These are phyloP conservation scores for Raphanus sativus DNA, from an alignment of 345 rosid genomes.

Conservation along the genomic window DNA sequence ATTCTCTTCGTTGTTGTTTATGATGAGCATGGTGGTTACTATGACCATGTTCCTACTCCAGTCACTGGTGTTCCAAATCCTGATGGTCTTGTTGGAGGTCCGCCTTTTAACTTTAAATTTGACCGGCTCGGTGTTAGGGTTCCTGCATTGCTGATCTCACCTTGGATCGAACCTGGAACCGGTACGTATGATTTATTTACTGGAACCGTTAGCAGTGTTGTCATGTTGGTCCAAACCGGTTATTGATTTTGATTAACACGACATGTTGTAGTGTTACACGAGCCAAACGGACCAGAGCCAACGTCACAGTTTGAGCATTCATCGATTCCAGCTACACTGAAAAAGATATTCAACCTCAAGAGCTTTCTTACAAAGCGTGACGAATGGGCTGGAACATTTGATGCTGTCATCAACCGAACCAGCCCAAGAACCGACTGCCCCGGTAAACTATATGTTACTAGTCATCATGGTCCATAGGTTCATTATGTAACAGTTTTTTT, in stretches of 20 bases:
- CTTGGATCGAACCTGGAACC: constrained; percentile 82
- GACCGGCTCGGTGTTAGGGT: constrained; percentile 81
- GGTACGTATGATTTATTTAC: constrained; percentile 43
- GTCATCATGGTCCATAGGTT: constrained; percentile 3
- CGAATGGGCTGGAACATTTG: constrained; percentile 89
- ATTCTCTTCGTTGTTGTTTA: constrained; percentile 57
- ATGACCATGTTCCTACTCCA: constrained; percentile 89
- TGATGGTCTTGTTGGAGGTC: constrained; percentile 63
- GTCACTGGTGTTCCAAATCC: constrained; percentile 74
- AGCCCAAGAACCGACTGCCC: constrained; percentile 73
- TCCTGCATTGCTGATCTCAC: constrained; percentile 74
- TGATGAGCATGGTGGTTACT: constrained; percentile 93
- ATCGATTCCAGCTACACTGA: constrained; percentile 75
- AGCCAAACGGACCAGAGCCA: constrained; percentile 71
- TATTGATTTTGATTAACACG: not conserved
- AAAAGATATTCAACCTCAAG: constrained; percentile 73
- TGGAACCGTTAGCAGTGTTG: not conserved
- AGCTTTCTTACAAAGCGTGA: constrained; percentile 80
- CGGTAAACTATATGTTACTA: constrained; percentile 38
- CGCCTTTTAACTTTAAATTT: constrained; percentile 65
- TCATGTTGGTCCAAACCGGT: not conserved
- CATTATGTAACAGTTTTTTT: not conserved
- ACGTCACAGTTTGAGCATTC: constrained; percentile 87
- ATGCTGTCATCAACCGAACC: constrained; percentile 52
- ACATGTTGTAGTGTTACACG: constrained; percentile 61